Conservation (phyloP, 305 asterid genomes). For the Solanum hybrid region DNA sequence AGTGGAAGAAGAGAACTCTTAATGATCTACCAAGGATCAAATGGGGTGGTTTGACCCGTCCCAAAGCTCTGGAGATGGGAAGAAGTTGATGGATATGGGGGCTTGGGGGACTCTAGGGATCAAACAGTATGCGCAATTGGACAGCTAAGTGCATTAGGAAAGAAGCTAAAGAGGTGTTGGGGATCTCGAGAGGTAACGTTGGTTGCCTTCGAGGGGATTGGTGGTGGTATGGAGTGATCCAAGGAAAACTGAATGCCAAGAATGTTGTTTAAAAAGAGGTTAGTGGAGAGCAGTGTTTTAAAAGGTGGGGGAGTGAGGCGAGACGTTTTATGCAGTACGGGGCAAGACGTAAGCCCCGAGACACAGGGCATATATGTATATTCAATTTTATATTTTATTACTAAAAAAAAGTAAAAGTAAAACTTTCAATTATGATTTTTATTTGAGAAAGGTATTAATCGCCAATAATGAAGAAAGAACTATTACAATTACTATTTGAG, state of each 20-base stretch:
- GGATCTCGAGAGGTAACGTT: background rate
- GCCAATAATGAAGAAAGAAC: too few relatives aligned
- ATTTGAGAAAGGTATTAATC: too few relatives aligned
- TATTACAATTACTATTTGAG: too few relatives aligned
- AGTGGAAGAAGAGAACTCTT: background rate
- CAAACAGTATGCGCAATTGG: background rate
- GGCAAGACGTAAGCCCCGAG: too few relatives aligned
- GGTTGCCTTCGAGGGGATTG: background rate
- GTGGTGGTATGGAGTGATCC: background rate
- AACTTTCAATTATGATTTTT: too few relatives aligned
- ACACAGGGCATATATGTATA: too few relatives aligned
- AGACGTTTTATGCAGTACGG: too few relatives aligned
- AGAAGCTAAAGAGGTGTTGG: background rate
- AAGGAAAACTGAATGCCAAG: background rate
- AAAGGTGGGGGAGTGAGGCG: too few relatives aligned
- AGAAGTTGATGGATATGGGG: background rate
- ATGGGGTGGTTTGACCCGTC: background rate
- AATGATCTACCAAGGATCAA: background rate
- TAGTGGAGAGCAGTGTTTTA: too few relatives aligned
- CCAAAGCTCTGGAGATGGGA: background rate
- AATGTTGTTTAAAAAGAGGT: background rate
- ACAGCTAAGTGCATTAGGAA: background rate
- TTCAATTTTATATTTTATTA: too few relatives aligned
- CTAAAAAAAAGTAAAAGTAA: too few relatives aligned
- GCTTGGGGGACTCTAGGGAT: background rate